Base-by-base conservation (phyloP, 2,329 filamentous ascomycete genomes). In the Pestalotiopsis sp. region DNA sequence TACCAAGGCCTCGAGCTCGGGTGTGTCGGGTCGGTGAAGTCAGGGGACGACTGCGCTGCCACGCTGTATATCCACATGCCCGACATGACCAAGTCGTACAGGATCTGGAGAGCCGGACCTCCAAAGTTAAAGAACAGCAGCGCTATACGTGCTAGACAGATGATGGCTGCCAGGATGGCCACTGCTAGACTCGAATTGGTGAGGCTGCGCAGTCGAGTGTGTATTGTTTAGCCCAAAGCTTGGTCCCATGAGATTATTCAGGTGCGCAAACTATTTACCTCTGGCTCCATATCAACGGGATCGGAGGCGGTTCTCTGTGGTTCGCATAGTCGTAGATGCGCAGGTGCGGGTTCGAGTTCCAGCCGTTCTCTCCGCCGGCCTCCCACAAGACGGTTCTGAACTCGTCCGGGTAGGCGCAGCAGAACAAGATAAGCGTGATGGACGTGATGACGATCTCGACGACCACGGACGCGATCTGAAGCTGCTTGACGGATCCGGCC, bases 301-400 rank as follows among this genome's bases (percentile, higher is more conserved):
- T 71, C 60, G 67, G 64, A 17, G 71, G 66, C 9, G 70, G 68
- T 20, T 73, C 67, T 20, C 70, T 23, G 23, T 74, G 70, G 63
- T 74, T 74, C 39, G 73, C 72, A 27, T 72, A 74, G 14, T 71
- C 72, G 68, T 74, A 74, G 14, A 73, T 71, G 7, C 72, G 69
- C 13, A 72, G 65, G 25, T 63, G 67, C 6, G 72, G 73, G 64
- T 74, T 71, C 17, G 73, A 74, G 52, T 74, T 74, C 72, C 73
- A 73, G 12, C 71, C 73, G 17, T 68, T 70, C 39, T 70, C 68
- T 13, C 73, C 73, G 13, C 71, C 73, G 5, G 68, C 67, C 7
- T 66, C 49, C 73, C 73, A 73, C 17, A 73, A 38, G 6, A 56
- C 61, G 14, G 64, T 70, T 23, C 69, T 31, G 49, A 68, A 70